Base-by-base conservation (phyloP, 2,329 filamentous ascomycete genomes). In the Hypoxylon sp. region DNA sequence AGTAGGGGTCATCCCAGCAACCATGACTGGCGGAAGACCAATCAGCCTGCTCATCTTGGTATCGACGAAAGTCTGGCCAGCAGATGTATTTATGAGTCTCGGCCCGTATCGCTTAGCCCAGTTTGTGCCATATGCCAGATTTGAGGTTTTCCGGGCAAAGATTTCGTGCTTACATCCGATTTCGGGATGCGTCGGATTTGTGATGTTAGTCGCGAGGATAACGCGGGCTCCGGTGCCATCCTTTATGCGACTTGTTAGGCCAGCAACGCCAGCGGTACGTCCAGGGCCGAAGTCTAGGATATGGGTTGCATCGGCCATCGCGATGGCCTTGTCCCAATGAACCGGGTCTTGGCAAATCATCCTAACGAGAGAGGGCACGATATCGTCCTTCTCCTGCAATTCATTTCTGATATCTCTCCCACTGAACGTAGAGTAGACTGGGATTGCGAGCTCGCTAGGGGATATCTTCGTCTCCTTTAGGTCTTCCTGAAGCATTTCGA, bases 71-170 rank as follows among this genome's bases (percentile, higher is more conserved):
- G 58, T 67, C 22, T 19, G 64, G 5, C 73, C 76, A 8, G 56
- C 19, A 14, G 61, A 64, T 5, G 67, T 70, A 19, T 72, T 65
- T 14, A 73, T 65, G 8, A 77, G 47, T 19, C 58, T 68, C 14
- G 73, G 73, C 1, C 65, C 64, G 22, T 70, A 72, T 33, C 70
- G 35, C 22, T 72, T 52, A 10, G 63, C 67, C 75, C 75, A 76
- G 19, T 70, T 61, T 9, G 55, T 44, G 29, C 68, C 60, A 6
- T 70, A 71, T 8, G 47, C 88, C 67, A 92, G 87, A 13, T 89
- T 88, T 73, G 91, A 86, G 70, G 90, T 86, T 22, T 92, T 89
- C 59, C 90, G 87, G 74, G 91, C 88, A 73, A 92, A 72, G 5
- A 75, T 67, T 33, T 76, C 76, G 14, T 63, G 51, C 29, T 73